Evolutionary conservation across 495 filamentous ascomycete species (phyloP), one percentile per base, ranked within the genome.

Genomic region (Elasticomyces elasticus): DNA sequence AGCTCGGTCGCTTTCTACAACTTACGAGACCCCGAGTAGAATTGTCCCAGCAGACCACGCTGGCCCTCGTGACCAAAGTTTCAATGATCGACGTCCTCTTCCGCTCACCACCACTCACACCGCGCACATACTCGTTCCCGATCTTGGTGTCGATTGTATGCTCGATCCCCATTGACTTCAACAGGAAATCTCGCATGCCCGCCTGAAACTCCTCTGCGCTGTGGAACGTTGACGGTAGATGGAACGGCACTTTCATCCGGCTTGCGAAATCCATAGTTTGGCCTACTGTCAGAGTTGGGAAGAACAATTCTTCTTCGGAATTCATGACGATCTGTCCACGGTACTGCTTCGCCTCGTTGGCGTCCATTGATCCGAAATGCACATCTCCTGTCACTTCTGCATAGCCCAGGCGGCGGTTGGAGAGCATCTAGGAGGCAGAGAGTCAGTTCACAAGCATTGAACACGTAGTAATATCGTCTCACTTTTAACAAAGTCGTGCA

Each of bases 161-260:
- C 55, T 84, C 80, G 28, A 85, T 87, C 73, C 85, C 85, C 56
- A 94, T 92, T 30, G 89, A 72, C 57, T 86, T 83, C 33, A 86
- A 74, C 35, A 92, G 74, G 0, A 85, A 81, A 17, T 80, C 70
- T 5, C 88, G 73, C 54, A 88, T 83, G 35, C 83, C 80, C 25
- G 74, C 66, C 27, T 79, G 79, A 58, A 86, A 42, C 81, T 76
- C 41, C 71, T 70, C 13, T 80, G 71, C 35, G 71, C 74, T 63
- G 86, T 80, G 26, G 26, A 20, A 7, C 9, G 26, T 13, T 24
- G 47, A 35, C 26, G 47, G 47, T 5, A 50, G 47, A 19, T 50
- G 47, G 22, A 7, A 76, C 0, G 86, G 87, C 0, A 84, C 86
- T 31, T 83, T 71, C 1, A 79, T 81, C 46, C 79, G 79, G 22